Evolutionary conservation across 305 asterid species (phyloP).

Genomic region (Solanum chacoense): DNA sequence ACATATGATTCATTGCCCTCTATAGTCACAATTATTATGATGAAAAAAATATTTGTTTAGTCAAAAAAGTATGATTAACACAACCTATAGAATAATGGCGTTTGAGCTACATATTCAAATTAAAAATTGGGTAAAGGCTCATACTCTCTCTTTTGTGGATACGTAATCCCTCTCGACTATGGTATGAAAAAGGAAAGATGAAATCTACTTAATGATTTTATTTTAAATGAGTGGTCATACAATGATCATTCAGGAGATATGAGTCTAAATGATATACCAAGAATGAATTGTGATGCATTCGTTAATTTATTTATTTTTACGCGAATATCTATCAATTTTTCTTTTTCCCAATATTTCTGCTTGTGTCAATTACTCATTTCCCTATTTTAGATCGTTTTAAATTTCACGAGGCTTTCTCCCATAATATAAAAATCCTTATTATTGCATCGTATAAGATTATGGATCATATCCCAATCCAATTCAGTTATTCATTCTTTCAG

Average conservation of each 20-base stretch:
- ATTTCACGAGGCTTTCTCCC: not conserved
- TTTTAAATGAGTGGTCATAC: not conserved
- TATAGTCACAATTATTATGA: not conserved
- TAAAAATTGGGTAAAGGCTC: not conserved
- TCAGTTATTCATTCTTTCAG: fast-evolving
- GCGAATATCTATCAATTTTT: not conserved
- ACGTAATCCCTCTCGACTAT: not conserved
- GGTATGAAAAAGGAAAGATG: not conserved
- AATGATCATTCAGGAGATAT: not conserved
- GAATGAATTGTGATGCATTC: not conserved
- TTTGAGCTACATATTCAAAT: not conserved
- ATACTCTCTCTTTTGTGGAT: not conserved
- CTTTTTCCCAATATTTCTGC: fast-evolving
- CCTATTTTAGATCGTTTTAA: not conserved
- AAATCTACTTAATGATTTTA: not conserved
- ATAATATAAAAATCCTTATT: not conserved
- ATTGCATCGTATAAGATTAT: fast-evolving
- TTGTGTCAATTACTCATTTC: not conserved
- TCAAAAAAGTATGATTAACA: not conserved
- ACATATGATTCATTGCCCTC: fast-evolving
- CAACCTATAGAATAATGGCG: not conserved
- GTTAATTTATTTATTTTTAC: not conserved
- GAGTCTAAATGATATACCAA: fast-evolving
- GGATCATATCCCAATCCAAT: fast-evolving
- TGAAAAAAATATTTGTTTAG: not conserved